A percentile compares a stretch with the other conserved stretches of the same genome.
Conservation (phyloP, 129 eudicot species). For the sunflower (Helianthus annuus) region HanXRQr2.0-SUNRISE NC_035442.2:120438117-120438616, state of each 20-base stretch:
- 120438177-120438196: constrained; percentile 39
- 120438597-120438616: neutral
- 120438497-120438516: constrained; percentile 86
- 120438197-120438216: constrained; percentile 40
- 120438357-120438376: neutral
- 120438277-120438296: constrained; percentile 44
- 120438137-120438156: constrained; percentile 46
- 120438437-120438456: constrained; percentile 85
- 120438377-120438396: neutral
- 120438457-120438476: constrained; percentile 93
- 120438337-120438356: constrained; percentile 47
- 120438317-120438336: constrained; percentile 21
- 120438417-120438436: constrained; percentile 35
- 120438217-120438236: constrained; percentile 41
- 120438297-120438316: constrained; percentile 40
- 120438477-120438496: constrained; percentile 81
- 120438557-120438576: neutral
- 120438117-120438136: neutral
- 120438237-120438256: constrained; percentile 46
- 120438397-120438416: neutral
- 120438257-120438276: constrained; percentile 39
- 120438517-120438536: constrained; percentile 76
- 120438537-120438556: constrained; percentile 46
- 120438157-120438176: constrained; percentile 24
- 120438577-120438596: neutral